Conservation (phyloP, 148 eudicot genomes). For the Bassia scoparia region DNA sequence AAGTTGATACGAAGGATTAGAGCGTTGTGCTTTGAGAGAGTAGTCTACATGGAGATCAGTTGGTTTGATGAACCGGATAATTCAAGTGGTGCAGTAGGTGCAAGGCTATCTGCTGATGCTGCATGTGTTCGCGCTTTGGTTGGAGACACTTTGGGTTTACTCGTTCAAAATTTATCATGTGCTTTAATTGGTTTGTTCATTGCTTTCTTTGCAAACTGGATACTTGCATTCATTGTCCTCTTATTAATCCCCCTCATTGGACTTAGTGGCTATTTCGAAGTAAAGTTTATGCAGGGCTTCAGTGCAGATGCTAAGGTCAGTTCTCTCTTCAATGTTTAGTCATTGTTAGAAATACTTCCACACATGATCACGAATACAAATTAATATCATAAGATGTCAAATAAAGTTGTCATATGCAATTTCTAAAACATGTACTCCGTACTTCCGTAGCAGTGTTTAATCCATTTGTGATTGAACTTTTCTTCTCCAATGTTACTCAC, state of each 20-base stretch:
- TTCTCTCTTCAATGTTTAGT: slow-evolving; percentile 3
- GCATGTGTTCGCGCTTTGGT: slow-evolving; percentile 65
- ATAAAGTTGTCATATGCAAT: too few relatives aligned
- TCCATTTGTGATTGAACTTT: too few relatives aligned
- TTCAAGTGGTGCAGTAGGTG: slow-evolving; percentile 80
- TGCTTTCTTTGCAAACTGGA: slow-evolving; percentile 75
- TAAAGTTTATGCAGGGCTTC: slow-evolving; percentile 67
- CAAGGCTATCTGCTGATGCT: slow-evolving; percentile 74
- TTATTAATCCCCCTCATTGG: slow-evolving; percentile 65
- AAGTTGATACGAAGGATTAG: slow-evolving; percentile 34
- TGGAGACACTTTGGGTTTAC: slow-evolving; percentile 68
- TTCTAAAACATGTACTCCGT: too few relatives aligned
- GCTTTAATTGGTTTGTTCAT: slow-evolving; percentile 56
- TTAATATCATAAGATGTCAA: too few relatives aligned
- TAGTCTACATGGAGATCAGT: slow-evolving; percentile 69
- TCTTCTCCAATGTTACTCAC: too few relatives aligned
- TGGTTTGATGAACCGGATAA: slow-evolving; percentile 76
- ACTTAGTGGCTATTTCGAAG: slow-evolving; percentile 48
- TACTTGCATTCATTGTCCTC: slow-evolving; percentile 61
- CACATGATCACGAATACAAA: too few relatives aligned
- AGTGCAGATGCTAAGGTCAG: slow-evolving; percentile 74
- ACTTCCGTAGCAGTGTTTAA: too few relatives aligned
- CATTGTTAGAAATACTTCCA: background rate
- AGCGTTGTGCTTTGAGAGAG: slow-evolving; percentile 62
- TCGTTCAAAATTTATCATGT: slow-evolving; percentile 59